A percentile compares a stretch with the other conserved stretches of the same genome.
These are phyloP conservation scores for Cladophialophora immunda DNA, from an alignment of 2,329 filamentous ascomycete species.

Conservation along the genomic window DNA sequence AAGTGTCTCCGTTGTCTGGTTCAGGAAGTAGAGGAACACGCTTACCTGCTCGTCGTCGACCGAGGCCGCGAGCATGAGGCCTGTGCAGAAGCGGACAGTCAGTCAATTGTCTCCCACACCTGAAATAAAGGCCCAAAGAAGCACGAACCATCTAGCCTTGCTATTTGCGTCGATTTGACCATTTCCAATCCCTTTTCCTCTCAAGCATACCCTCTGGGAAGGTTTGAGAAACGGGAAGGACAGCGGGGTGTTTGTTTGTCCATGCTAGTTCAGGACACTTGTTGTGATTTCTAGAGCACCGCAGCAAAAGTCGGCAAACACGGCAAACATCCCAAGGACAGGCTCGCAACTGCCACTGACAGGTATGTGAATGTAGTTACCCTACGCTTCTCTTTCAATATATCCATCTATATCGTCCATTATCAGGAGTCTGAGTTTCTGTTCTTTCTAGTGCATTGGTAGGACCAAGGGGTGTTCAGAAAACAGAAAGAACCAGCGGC, in stretches of 20 bases:
- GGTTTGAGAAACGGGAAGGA: not conserved
- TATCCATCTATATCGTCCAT: no score
- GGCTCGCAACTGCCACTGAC: no score
- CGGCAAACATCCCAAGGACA: constrained; percentile 1
- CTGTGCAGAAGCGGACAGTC: constrained; percentile 56
- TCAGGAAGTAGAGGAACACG: constrained; percentile 14
- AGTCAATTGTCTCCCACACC: constrained; percentile 3
- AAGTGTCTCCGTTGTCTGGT: not conserved
- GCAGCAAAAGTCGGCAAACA: not conserved
- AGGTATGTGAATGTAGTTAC: no score
- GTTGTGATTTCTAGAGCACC: not conserved
- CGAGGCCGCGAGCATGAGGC: constrained; percentile 92
- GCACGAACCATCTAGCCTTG: constrained; percentile 6
- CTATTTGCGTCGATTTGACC: constrained; percentile 13
- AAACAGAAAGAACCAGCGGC: no score
- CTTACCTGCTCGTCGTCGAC: constrained; percentile 85
- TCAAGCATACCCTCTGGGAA: constrained; percentile 4
- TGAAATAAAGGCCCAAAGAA: not conserved
- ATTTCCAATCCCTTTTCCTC: not conserved
- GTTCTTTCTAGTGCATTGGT: no score
- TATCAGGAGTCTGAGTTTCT: no score
- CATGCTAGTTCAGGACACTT: constrained; percentile 1
- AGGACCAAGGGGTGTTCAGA: no score
- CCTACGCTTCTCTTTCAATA: no score
- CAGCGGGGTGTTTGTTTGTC: not conserved